Evolutionary conservation across 2,329 filamentous ascomycete genomes (phyloP).

Genomic region (Colletotrichum tofieldiae): DNA sequence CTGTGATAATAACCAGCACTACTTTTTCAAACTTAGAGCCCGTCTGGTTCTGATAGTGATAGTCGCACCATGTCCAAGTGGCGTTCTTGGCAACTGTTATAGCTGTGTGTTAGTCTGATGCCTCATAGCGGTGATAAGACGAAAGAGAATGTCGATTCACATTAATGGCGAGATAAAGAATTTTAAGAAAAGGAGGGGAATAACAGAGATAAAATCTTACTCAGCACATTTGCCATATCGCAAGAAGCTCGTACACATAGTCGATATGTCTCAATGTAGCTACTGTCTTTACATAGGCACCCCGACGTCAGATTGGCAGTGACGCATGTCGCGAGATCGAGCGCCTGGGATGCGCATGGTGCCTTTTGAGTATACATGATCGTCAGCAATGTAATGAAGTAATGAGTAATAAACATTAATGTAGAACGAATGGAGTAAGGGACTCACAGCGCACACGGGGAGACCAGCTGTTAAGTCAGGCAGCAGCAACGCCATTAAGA

Average conservation of each 20-base stretch:
- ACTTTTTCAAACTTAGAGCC: background rate
- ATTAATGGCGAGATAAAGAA: background rate
- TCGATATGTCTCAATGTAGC: background rate
- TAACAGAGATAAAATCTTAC: background rate
- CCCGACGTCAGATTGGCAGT: background rate
- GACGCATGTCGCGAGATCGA: background rate
- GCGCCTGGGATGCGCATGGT: background rate
- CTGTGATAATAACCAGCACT: background rate
- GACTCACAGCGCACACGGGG: background rate
- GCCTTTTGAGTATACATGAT: background rate
- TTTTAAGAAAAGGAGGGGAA: too few species aligned
- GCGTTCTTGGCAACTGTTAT: background rate
- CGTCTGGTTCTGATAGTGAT: background rate
- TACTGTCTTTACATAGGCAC: background rate
- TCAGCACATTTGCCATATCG: background rate
- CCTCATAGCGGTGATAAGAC: accelerated
- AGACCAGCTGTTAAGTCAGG: background rate
- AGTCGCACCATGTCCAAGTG: conserved; percentile 3
- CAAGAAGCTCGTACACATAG: background rate
- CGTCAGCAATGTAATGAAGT: background rate
- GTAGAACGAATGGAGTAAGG: too few species aligned
- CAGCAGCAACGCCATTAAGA: background rate
- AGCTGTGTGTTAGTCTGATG: background rate
- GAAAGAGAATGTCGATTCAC: background rate
- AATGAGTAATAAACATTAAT: too few species aligned